Evolutionary conservation across 139 green algal genomes (phyloP).

Genomic region (Volvox africanus): DNA sequence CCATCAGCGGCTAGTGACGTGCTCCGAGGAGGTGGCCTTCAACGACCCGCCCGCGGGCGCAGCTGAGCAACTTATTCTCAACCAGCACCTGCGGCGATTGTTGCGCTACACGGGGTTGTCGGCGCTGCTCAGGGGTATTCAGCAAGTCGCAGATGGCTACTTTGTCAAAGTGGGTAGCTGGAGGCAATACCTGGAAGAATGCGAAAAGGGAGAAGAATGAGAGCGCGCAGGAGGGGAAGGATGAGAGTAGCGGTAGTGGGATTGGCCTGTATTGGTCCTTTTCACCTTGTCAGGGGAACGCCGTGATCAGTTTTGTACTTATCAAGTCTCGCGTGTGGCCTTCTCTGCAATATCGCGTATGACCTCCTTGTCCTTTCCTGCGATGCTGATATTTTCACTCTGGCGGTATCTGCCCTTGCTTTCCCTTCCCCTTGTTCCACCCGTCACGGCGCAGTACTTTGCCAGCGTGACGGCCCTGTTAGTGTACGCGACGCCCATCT

Average conservation of each 20-base stretch:
- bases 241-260: background rate
- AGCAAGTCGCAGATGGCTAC: constrained; percentile 90
- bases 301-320: too few relatives aligned
- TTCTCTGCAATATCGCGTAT: too few relatives aligned
- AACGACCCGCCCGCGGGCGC: constrained; percentile 87
- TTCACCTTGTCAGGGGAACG: background rate
- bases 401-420: background rate
- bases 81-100: constrained; percentile 91
- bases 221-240: background rate
- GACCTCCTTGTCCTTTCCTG: too few relatives aligned
- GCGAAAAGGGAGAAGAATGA: background rate
- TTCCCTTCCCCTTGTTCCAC: background rate
- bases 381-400: background rate
- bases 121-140: constrained; percentile 88
- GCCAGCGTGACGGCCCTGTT: constrained; percentile 85
- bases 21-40: constrained; percentile 74
- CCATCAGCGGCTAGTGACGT: constrained; percentile 75
- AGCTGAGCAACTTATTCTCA: constrained; percentile 91
- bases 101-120: constrained; percentile 85
- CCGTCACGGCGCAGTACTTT: constrained; percentile 69
- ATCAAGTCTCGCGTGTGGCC: too few relatives aligned
- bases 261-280: background rate
- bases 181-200: background rate
- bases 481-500: constrained; percentile 89
- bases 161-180: constrained; percentile 76